phyloP scores from a whole-genome alignment of 352 stramenopile species.

The Peronosclerospora sorghi region DNA sequence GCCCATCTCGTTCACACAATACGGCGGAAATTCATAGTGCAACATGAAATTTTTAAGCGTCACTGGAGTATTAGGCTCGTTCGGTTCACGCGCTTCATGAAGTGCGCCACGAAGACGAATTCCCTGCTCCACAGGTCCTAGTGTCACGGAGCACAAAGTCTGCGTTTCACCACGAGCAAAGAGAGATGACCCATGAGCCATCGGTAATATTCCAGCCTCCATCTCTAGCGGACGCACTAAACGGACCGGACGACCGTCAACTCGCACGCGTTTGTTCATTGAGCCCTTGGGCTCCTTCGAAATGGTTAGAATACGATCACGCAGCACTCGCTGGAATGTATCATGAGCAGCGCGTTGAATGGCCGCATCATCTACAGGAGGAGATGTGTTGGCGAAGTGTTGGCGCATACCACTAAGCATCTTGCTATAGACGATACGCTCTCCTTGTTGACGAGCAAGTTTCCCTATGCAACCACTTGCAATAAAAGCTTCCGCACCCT shows the following conservation, averaged over 20 bases:
- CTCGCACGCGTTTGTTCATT: constrained; percentile 42
- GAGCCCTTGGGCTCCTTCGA: constrained; percentile 12
- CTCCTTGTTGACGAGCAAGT: constrained; percentile 44
- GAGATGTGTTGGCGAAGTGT: constrained; percentile 23
- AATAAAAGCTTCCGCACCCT: constrained; percentile 31
- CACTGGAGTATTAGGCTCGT: constrained; percentile 20
- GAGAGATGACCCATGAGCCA: constrained; percentile 83
- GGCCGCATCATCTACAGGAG: constrained; percentile 28
- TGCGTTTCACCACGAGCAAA: constrained; percentile 86
- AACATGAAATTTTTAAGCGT: constrained; percentile 86
- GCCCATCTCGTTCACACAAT: constrained; percentile 93
- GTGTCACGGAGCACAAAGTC: constrained; percentile 83
- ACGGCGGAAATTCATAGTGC: constrained; percentile 98
- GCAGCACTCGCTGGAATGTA: constrained; percentile 62
- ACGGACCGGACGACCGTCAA: constrained; percentile 75
- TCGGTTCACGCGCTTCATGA: constrained; percentile 27
- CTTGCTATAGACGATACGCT: constrained; percentile 59
- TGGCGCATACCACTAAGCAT: constrained; percentile 53
- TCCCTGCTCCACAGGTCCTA: constrained; percentile 70
- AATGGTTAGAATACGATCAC: constrained; percentile 43
- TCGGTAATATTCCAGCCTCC: constrained; percentile 79
- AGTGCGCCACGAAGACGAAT: constrained; percentile 56
- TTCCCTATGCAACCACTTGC: constrained; percentile 33
- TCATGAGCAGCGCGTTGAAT: constrained; percentile 69
- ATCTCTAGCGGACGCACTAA: constrained; percentile 82